Conservation (phyloP, 2,329 filamentous ascomycete species). For the Fusarium stilboides region DNA sequence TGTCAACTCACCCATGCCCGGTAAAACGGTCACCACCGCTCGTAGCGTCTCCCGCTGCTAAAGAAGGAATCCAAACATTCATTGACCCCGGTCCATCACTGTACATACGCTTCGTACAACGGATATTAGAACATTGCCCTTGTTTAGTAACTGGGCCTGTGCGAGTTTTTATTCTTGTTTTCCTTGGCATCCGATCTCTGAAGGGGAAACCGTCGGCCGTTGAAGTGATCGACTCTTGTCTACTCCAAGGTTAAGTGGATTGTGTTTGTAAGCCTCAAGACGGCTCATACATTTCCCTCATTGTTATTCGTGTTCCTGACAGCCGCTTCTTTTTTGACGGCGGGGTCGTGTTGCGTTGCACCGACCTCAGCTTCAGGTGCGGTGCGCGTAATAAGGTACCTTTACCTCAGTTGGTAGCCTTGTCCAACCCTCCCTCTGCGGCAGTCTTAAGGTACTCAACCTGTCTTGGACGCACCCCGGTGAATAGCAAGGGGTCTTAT, state of each 20-base stretch:
- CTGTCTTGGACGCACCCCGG: conserved; percentile 19
- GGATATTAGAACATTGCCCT: conserved; percentile 16
- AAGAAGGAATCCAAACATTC: conserved; percentile 41
- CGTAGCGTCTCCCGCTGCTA: conserved; percentile 41
- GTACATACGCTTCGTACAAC: conserved; percentile 14
- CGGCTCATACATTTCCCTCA: background rate
- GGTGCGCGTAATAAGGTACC: conserved; percentile 28
- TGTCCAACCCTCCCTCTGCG: conserved; percentile 10
- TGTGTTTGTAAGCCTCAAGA: conserved; percentile 6
- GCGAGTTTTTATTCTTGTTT: conserved; percentile 29
- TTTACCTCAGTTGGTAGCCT: conserved; percentile 15
- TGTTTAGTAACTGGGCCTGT: conserved; percentile 29
- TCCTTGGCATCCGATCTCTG: conserved; percentile 51
- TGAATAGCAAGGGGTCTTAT: conserved; percentile 31
- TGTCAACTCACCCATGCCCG: conserved; percentile 42
- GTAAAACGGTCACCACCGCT: conserved; percentile 49
- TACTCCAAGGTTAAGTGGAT: background rate
- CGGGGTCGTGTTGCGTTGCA: conserved; percentile 48
- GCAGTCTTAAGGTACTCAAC: conserved; percentile 4
- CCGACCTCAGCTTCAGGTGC: conserved; percentile 52
- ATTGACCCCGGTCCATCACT: conserved; percentile 15
- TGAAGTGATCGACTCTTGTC: conserved; percentile 3
- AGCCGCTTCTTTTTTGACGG: conserved; percentile 31
- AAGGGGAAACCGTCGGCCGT: conserved; percentile 19
- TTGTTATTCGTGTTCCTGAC: conserved; percentile 25